A percentile compares a stretch with the other conserved stretches of the same genome.
phyloP scores from a whole-genome alignment of 352 stramenopile species.

The Phytophthora pluvialis region DNA sequence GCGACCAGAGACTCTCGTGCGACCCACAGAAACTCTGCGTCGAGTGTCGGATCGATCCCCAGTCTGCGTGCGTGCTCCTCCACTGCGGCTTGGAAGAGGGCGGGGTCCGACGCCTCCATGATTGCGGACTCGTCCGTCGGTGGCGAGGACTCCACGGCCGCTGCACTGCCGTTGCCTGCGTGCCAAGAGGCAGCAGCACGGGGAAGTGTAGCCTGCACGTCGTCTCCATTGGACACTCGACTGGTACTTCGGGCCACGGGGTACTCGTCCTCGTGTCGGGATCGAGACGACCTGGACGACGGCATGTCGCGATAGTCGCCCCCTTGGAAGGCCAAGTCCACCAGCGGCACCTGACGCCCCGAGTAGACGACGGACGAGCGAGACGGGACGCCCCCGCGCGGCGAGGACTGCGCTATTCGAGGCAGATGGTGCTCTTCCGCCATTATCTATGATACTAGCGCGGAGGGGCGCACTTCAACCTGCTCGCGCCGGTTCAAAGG shows the following conservation, averaged over 20 bases:
- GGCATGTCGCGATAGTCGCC: conserved; percentile 15
- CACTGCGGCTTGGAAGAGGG: conserved; percentile 78
- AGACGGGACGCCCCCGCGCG: conserved; percentile 21
- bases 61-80: conserved; percentile 74
- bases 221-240: conserved; percentile 21
- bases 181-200: conserved; percentile 40
- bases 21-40: conserved; percentile 76
- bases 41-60: conserved; percentile 63
- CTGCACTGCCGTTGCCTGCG: conserved; percentile 37
- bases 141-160: conserved; percentile 23
- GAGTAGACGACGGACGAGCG: conserved; percentile 34
- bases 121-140: conserved; percentile 51
- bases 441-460: conserved; percentile 14
- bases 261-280: conserved; percentile 34
- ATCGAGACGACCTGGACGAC: conserved; percentile 26
- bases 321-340: conserved; percentile 45
- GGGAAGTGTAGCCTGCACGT: conserved; percentile 22
- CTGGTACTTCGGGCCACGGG: conserved; percentile 26
- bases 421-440: conserved; percentile 27
- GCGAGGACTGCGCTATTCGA: conserved; percentile 33
- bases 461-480: conserved; percentile 29
- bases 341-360: conserved; percentile 33
- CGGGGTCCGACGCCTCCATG: conserved; percentile 65
- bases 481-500: conserved; percentile 4
- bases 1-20: conserved; percentile 79